Percentiles rank a stretch among this genome's conserved stretches.
Conservation (phyloP, 768 basidiomycete genomes). For the Tulasnella calospora region DNA sequence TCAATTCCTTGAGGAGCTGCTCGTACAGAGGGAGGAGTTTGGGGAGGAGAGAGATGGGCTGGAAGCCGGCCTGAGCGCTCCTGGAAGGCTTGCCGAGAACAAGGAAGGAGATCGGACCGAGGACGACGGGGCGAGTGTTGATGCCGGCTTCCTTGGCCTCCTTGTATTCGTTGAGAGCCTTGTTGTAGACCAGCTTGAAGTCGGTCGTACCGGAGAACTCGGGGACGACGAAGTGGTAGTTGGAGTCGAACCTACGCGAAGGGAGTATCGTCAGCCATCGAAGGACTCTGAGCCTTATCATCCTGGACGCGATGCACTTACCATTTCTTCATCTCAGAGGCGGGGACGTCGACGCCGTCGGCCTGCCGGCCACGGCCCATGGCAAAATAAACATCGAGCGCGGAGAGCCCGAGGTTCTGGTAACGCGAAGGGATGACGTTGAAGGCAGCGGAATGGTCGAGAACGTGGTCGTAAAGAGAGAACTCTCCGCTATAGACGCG, state of each 20-base stretch:
- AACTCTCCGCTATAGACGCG: slow-evolving; percentile 80
- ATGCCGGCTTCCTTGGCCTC: slow-evolving; percentile 91
- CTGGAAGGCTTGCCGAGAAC: slow-evolving; percentile 86
- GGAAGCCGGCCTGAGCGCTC: slow-evolving; percentile 75
- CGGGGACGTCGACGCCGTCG: slow-evolving; percentile 90
- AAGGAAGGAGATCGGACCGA: slow-evolving; percentile 95
- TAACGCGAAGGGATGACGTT: slow-evolving; percentile 97
- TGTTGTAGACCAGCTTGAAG: slow-evolving; percentile 95
- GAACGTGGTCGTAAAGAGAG: slow-evolving; percentile 96
- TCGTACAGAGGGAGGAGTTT: slow-evolving; percentile 89
- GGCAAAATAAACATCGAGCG: slow-evolving; percentile 94
- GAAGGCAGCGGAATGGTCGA: slow-evolving; percentile 94
- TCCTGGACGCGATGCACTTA: slow-evolving; percentile 39
- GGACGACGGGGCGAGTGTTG: slow-evolving; percentile 87
- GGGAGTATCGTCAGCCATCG: neutral
- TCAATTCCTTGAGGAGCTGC: slow-evolving; percentile 82
- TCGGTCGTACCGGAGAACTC: slow-evolving; percentile 86
- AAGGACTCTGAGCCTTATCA: neutral
- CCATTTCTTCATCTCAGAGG: slow-evolving; percentile 99
- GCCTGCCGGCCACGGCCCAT: slow-evolving; percentile 98
- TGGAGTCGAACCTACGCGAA: slow-evolving; percentile 81
- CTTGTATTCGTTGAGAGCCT: slow-evolving; percentile 86
- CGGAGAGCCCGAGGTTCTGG: slow-evolving; percentile 73
- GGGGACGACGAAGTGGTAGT: slow-evolving; percentile 98
- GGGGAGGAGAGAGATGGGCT: slow-evolving; percentile 84